A percentile compares a stretch with the other conserved stretches of the same genome.
Evolutionary conservation across 768 basidiomycete species (phyloP).

Genomic region (Amanita phalloides): DNA sequence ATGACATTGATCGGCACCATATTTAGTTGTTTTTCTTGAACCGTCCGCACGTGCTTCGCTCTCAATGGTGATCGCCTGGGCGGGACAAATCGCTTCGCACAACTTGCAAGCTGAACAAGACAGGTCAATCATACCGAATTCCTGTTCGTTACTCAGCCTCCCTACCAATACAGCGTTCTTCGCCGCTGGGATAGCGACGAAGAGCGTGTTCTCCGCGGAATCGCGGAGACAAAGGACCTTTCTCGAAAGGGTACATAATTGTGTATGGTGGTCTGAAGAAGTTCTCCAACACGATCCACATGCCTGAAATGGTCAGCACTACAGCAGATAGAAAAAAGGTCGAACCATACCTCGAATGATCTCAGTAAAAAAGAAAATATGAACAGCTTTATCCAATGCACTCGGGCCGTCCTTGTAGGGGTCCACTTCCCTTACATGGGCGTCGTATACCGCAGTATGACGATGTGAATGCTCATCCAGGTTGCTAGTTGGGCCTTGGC

Average conservation of each 20-base stretch:
- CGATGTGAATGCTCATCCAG: conserved; percentile 22
- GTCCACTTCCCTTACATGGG: conserved; percentile 44
- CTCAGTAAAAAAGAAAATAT: conserved; percentile 98
- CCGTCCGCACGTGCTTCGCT: conserved; percentile 94
- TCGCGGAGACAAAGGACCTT: conserved; percentile 93
- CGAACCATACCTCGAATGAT: conserved; percentile 70
- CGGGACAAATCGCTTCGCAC: conserved; percentile 98
- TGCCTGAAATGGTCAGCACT: conserved; percentile 44
- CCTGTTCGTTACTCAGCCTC: conserved; percentile 7
- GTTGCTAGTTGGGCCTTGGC: conserved; percentile 23
- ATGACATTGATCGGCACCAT: conserved; percentile 42
- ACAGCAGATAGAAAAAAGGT: not conserved
- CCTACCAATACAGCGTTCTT: conserved; percentile 97
- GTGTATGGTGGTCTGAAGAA: conserved; percentile 95
- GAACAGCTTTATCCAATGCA: conserved; percentile 92
- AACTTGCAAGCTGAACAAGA: conserved; percentile 79
- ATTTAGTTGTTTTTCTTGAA: conserved; percentile 94
- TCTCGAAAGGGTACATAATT: conserved; percentile 97
- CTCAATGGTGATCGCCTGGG: conserved; percentile 98
- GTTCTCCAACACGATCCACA: conserved; percentile 94
- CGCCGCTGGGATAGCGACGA: conserved; percentile 92
- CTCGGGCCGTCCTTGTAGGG: conserved; percentile 74
- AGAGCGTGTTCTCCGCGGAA: conserved; percentile 98
- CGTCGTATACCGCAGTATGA: conserved; percentile 18
- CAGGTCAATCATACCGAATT: not conserved